Evolutionary conservation across 164 flowering plant species (phyloP).

Genomic region (grape (Vitis vinifera)): DNA sequence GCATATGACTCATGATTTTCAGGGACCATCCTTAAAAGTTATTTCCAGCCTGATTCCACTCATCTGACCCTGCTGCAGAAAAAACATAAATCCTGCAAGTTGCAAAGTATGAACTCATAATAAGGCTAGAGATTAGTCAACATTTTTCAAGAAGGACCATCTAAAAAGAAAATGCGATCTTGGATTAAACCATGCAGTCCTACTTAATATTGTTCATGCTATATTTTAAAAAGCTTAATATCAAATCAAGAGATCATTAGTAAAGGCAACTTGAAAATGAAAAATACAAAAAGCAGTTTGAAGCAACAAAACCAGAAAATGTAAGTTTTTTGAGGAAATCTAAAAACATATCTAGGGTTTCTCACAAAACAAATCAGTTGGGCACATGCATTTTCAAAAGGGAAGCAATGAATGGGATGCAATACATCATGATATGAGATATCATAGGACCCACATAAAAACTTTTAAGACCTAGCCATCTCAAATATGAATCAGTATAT

Average conservation of each 20-base stretch:
- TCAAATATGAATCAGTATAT: background rate
- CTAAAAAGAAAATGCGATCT: background rate
- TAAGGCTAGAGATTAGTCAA: background rate
- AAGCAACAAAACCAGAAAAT: background rate
- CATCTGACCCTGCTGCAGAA: background rate
- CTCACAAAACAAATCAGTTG: background rate
- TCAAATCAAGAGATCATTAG: background rate
- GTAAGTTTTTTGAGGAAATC: background rate
- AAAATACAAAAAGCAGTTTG: background rate
- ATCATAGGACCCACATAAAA: background rate
- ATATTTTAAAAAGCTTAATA: background rate
- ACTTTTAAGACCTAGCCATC: background rate
- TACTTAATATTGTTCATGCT: background rate
- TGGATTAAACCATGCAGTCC: background rate
- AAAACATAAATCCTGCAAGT: slow-evolving; percentile 19
- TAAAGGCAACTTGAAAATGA: background rate
- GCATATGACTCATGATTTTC: background rate
- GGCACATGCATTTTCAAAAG: background rate
- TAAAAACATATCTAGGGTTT: background rate
- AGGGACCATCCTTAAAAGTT: background rate
- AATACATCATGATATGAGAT: background rate
- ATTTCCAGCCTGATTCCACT: background rate
- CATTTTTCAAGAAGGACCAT: too few relatives aligned
- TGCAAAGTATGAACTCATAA: slow-evolving; percentile 13
- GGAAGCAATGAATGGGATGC: background rate